Percentiles rank a stretch among this genome's conserved stretches.
Conservation (phyloP, 768 basidiomycete genomes). For the Termitomyces sp. region DNA sequence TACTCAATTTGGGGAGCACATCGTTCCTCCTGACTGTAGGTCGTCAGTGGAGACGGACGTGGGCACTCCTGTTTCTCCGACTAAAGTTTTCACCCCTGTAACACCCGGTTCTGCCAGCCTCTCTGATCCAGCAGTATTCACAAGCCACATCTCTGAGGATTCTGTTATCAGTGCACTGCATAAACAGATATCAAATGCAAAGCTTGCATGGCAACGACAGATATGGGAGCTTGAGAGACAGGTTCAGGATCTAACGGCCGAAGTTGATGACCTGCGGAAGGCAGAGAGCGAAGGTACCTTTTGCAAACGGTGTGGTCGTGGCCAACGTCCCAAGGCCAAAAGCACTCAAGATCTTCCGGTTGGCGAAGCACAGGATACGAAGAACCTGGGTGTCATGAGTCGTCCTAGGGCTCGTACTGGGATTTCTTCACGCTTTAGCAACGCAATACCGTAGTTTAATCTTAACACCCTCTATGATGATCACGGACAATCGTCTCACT, state of each 20-base stretch:
- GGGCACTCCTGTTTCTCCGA: constrained; percentile 48
- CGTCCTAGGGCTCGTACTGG: constrained; percentile 69
- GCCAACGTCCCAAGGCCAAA: constrained; percentile 18
- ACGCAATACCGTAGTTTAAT: constrained; percentile 30
- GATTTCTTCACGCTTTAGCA: constrained; percentile 56
- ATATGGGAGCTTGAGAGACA: constrained; percentile 75
- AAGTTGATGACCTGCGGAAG: constrained; percentile 54
- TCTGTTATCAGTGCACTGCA: constrained; percentile 49
- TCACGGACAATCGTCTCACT: constrained; percentile 8
- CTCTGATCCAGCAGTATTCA: constrained; percentile 13
- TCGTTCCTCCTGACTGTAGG: constrained; percentile 29
- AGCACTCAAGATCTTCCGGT: not conserved
- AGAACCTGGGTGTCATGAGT: constrained; percentile 42
- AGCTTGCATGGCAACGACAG: constrained; percentile 65
- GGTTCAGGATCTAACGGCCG: constrained; percentile 64
- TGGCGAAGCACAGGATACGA: constrained; percentile 15
- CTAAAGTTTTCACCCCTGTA: constrained; percentile 39
- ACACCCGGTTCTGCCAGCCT: constrained; percentile 16
- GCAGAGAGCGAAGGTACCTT: constrained; percentile 30
- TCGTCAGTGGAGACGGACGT: constrained; percentile 35
- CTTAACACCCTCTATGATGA: not conserved
- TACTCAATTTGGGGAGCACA: constrained; percentile 54
- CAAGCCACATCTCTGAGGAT: constrained; percentile 26
- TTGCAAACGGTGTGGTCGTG: constrained; percentile 62
- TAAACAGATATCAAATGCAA: constrained; percentile 53